Evolutionary conservation across 2,329 filamentous ascomycete species (phyloP).

Genomic region (Alternaria atra): DNA sequence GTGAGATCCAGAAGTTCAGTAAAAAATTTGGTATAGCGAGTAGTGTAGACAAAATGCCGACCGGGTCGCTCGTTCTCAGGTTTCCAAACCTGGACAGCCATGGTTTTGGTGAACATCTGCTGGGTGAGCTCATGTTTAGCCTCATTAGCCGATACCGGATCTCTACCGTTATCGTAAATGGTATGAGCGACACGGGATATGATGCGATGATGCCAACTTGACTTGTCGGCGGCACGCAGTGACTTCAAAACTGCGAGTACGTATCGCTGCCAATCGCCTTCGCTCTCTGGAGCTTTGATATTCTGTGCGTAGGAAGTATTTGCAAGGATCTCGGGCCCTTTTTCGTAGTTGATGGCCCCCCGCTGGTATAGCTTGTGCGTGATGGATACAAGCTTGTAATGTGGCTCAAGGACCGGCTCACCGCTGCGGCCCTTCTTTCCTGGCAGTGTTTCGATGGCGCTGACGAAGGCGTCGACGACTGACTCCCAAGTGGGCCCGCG

Average conservation of each 20-base stretch:
- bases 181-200: constrained; percentile 75
- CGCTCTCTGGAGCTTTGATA: constrained; percentile 57
- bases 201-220: constrained; percentile 95
- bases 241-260: constrained; percentile 69
- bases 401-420: constrained; percentile 87
- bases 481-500: constrained; percentile 50
- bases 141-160: constrained; percentile 63
- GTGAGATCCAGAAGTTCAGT: constrained; percentile 77
- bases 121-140: constrained; percentile 82
- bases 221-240: constrained; percentile 78
- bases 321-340: constrained; percentile 61
- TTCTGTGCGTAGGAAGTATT: constrained; percentile 66
- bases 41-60: constrained; percentile 90
- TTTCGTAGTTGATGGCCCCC: constrained; percentile 54
- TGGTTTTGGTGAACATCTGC: constrained; percentile 92
- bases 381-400: constrained; percentile 88
- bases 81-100: constrained; percentile 94
- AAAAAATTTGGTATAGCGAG: constrained; percentile 85
- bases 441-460: constrained; percentile 69
- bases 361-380: constrained; percentile 79
- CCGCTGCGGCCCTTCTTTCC: constrained; percentile 68
- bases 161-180: constrained; percentile 65
- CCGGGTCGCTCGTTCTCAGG: constrained; percentile 86
- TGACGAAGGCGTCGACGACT: constrained; percentile 66
- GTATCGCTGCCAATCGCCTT: constrained; percentile 67